These are phyloP conservation scores for sweet orange (Citrus sinensis) DNA, from an alignment of 345 rosid genomes.

Conservation along the genomic window DVS_A1.0 CM039164.1:7986501-7987000, in stretches of 20 bases:
- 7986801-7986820: background rate
- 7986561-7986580: constrained; percentile 25
- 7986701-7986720: background rate
- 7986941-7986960: background rate
- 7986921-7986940: background rate
- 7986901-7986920: background rate
- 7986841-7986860: constrained; percentile 16
- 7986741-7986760: background rate
- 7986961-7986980: background rate
- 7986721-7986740: background rate
- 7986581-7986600: constrained; percentile 29
- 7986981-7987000: constrained; percentile 12
- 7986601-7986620: background rate
- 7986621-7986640: background rate
- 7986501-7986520: constrained; percentile 41
- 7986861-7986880: background rate
- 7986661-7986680: background rate
- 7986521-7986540: constrained; percentile 24
- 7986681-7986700: background rate
- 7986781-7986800: background rate
- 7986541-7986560: constrained; percentile 33
- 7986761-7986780: background rate
- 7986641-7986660: background rate
- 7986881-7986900: background rate
- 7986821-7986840: constrained; percentile 15